phyloP scores from a whole-genome alignment of 2,329 filamentous ascomycete genomes.

The Botrytis elliptica region DNA sequence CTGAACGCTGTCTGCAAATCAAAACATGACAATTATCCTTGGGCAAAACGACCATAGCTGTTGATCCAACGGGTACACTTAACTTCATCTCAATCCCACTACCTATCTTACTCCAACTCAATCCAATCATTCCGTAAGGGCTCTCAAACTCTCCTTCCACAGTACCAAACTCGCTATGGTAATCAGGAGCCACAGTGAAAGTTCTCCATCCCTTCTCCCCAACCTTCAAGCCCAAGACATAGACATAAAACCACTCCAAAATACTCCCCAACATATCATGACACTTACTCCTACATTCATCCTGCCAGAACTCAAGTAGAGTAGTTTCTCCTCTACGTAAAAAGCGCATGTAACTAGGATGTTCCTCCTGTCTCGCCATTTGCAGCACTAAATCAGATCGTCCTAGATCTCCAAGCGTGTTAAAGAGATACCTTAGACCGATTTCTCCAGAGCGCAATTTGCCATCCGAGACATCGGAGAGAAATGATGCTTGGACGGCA shows the following conservation, averaged over 20 bases:
- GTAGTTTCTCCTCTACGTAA: constrained; percentile 45
- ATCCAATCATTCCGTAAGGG: not conserved
- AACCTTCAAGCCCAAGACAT: not conserved
- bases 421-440: not conserved
- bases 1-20: not conserved
- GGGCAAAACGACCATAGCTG: not conserved
- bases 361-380: not conserved
- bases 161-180: not conserved
- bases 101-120: not conserved
- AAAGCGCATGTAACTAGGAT: constrained; percentile 7
- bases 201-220: not conserved
- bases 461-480: not conserved
- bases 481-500: not conserved
- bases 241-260: constrained; percentile 48
- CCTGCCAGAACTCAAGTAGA: constrained; percentile 47
- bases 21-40: not conserved
- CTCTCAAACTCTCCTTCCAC: not conserved
- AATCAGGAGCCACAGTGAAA: not conserved
- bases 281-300: constrained; percentile 46
- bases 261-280: constrained; percentile 51
- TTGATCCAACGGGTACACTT: not conserved
- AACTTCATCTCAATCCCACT: not conserved
- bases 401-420: not conserved
- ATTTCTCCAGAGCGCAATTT: not conserved
- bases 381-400: not conserved